These are phyloP conservation scores for Eucalyptus tenuipes DNA, from an alignment of 345 rosid genomes.

Conservation along the genomic window DNA sequence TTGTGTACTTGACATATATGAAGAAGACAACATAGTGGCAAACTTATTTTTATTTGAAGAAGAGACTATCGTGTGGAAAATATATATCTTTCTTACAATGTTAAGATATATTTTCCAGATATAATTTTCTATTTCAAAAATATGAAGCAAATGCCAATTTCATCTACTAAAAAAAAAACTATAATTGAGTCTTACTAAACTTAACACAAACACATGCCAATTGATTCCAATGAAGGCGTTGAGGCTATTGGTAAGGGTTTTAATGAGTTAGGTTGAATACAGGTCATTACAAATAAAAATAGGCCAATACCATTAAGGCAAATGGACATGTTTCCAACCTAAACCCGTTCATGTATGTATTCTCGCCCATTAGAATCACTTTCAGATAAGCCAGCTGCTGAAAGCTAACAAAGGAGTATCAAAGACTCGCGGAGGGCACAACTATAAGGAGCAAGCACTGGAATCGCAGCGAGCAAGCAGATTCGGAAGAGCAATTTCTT, in stretches of 20 bases:
- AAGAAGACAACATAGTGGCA: neutral
- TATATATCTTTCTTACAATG: neutral
- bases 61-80: neutral
- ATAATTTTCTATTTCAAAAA: neutral
- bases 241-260: neutral
- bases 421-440: neutral
- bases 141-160: neutral
- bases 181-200: neutral
- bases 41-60: neutral
- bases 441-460: neutral
- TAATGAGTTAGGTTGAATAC: neutral
- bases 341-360: neutral
- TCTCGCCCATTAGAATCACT: neutral
- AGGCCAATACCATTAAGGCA: neutral
- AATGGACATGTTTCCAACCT: neutral
- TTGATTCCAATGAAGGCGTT: neutral
- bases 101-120: neutral
- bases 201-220: neutral
- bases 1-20: neutral
- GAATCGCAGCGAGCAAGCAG: neutral
- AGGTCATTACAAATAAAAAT: neutral
- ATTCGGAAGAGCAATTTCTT: neutral
- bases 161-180: neutral
- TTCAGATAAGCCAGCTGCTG: neutral
- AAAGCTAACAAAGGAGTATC: neutral